These are phyloP conservation scores for Lagenaria siceraria DNA, from an alignment of 306 rosid genomes.

Conservation along the genomic window DNA sequence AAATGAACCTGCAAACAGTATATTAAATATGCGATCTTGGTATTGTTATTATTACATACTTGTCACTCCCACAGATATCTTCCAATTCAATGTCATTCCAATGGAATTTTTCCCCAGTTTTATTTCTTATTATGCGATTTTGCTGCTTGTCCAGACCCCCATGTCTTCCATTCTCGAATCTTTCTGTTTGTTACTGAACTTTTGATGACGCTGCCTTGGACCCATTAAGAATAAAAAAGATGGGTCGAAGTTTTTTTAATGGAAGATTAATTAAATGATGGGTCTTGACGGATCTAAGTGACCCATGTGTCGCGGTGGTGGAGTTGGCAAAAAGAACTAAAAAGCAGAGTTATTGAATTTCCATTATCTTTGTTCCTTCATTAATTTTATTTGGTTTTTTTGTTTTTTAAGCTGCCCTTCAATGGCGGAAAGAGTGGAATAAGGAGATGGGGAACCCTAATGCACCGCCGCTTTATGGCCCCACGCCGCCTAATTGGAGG, in stretches of 20 bases:
- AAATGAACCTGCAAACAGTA: not conserved
- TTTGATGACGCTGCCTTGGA: not conserved
- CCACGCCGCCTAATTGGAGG: conserved; percentile 5
- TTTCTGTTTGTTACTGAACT: not conserved
- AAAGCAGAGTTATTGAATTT: not conserved
- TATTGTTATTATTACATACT: not conserved
- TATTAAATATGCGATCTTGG: not conserved
- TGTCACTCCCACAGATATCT: not conserved
- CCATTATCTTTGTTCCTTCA: conserved; percentile 1
- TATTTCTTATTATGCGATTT: not conserved
- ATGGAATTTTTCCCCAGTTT: not conserved
- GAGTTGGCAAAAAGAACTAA: conserved; percentile 3
- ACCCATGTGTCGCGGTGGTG: not conserved
- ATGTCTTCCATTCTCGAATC: not conserved
- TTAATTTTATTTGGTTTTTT: not conserved
- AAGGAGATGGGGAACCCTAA: conserved; percentile 11
- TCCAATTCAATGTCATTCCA: not conserved
- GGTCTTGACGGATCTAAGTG: not conserved
- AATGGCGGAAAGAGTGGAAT: conserved; percentile 27
- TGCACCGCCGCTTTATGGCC: conserved; percentile 21
- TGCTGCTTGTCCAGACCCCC: not conserved
- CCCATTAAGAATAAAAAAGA: not conserved
- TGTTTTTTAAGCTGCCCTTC: conserved; percentile 12
- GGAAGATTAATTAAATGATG: not conserved
- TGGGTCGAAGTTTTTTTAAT: not conserved